Conservation (phyloP, 2,329 filamentous ascomycete genomes). For the Paracorniculantispora psalliotae region DNA sequence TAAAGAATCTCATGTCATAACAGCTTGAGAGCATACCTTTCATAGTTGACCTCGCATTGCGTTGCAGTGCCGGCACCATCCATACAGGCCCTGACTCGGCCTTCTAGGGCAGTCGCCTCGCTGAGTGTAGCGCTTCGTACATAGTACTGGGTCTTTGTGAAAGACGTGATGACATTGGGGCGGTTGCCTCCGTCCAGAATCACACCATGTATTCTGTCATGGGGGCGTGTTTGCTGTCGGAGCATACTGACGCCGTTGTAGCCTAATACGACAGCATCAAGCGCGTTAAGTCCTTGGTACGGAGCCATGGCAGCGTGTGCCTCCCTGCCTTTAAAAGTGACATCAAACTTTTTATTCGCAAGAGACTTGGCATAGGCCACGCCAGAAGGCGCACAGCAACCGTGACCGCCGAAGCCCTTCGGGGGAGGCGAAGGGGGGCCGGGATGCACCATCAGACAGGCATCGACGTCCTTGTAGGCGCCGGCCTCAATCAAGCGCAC, state of each 20-base stretch:
- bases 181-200: not conserved
- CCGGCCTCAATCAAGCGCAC: conserved; percentile 20
- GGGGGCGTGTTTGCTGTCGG: not conserved
- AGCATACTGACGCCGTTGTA: conserved; percentile 23
- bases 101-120: not conserved
- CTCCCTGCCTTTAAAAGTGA: not conserved
- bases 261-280: conserved; percentile 32
- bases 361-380: not conserved
- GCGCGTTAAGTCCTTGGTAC: conserved; percentile 38
- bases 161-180: not conserved
- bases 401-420: not conserved
- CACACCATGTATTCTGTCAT: not conserved
- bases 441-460: conserved; percentile 27
- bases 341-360: not conserved
- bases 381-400: not conserved
- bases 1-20: no score
- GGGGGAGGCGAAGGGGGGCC: conserved; percentile 2
- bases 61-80: not conserved
- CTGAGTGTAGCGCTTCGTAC: not conserved
- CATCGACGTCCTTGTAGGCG: conserved; percentile 21
- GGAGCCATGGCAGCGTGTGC: conserved; percentile 30
- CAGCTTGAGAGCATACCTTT: not conserved
- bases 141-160: not conserved
- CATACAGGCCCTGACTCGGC: not conserved
- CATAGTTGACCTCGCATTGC: not conserved